Conservation (phyloP, 2,329 filamentous ascomycete species). For the Aulographum hederae region DNA sequence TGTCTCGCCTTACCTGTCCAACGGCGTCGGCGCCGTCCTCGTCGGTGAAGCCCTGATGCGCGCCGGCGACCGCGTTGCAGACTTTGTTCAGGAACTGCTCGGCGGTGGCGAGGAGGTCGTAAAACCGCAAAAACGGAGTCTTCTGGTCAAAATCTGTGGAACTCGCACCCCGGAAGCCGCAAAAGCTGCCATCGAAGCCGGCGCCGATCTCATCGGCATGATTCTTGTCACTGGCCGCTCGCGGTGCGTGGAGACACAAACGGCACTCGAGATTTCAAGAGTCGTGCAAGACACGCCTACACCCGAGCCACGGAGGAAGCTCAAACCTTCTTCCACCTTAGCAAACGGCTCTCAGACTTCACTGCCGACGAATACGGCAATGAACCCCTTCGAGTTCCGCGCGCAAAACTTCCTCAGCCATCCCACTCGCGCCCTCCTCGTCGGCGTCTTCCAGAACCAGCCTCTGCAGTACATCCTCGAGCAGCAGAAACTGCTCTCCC, state of each 20-base stretch:
- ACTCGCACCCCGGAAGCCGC: constrained; percentile 72
- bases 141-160: constrained; percentile 88
- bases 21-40: constrained; percentile 81
- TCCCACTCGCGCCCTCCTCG: constrained; percentile 52
- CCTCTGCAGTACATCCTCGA: constrained; percentile 65
- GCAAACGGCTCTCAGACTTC: constrained; percentile 1
- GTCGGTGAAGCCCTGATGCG: constrained; percentile 95
- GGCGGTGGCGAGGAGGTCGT: constrained; percentile 15
- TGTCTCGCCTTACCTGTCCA: constrained; percentile 69
- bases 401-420: constrained; percentile 25
- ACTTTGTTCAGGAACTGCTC: constrained; percentile 73
- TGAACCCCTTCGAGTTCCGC: constrained; percentile 55
- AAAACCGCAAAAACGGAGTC: constrained; percentile 16
- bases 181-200: constrained; percentile 60
- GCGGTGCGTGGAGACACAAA: constrained; percentile 61
- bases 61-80: constrained; percentile 59
- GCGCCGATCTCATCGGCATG: constrained; percentile 84
- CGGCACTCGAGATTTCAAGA: constrained; percentile 62
- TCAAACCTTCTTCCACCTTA: neutral
- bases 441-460: constrained; percentile 90
- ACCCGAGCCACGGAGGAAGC: constrained; percentile 11
- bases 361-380: constrained; percentile 18
- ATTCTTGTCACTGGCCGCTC: constrained; percentile 71
- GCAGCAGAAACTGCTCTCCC: constrained; percentile 53
- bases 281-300: constrained; percentile 44